Evolutionary conservation across 2,329 filamentous ascomycete genomes (phyloP).

Genomic region (Amesomyces nigricolor): DNA sequence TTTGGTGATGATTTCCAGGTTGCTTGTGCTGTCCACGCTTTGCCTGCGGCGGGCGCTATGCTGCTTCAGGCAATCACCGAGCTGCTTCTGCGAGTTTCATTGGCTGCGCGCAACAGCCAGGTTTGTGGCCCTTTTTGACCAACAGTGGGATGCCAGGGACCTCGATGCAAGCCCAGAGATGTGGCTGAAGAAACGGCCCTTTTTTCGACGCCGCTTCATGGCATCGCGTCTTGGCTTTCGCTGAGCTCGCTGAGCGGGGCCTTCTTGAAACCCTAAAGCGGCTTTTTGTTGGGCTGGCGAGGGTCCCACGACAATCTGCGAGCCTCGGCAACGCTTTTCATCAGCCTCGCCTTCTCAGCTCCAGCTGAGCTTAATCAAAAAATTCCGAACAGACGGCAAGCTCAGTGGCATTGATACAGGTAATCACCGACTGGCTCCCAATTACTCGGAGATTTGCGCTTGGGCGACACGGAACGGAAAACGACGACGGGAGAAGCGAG

Average conservation of each 20-base stretch:
- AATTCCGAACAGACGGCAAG: background rate
- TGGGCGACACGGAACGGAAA: conserved; percentile 2
- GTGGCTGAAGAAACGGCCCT: conserved; percentile 26
- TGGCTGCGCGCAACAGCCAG: conserved; percentile 5
- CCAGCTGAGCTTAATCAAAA: background rate
- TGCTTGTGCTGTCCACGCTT: background rate
- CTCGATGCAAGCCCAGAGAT: conserved; percentile 17
- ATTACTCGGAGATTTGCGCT: conserved; percentile 11
- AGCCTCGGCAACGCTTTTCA: conserved; percentile 3
- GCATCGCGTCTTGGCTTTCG: conserved; percentile 11
- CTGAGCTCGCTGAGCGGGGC: background rate
- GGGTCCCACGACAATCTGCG: background rate
- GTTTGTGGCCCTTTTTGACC: background rate
- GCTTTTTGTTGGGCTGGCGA: background rate
- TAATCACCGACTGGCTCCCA: background rate
- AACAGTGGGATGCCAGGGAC: background rate
- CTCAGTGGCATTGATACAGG: background rate
- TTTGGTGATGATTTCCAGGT: background rate
- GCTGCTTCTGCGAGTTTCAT: conserved; percentile 5
- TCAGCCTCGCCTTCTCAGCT: background rate
- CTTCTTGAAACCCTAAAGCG: background rate
- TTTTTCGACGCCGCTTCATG: conserved; percentile 17
- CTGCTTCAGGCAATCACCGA: conserved; percentile 14
- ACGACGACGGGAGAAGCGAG: background rate
- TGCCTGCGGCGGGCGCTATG: conserved; percentile 4